Base-by-base conservation (phyloP, 2,329 filamentous ascomycete genomes). In the Incumbomyces lentus region DNA sequence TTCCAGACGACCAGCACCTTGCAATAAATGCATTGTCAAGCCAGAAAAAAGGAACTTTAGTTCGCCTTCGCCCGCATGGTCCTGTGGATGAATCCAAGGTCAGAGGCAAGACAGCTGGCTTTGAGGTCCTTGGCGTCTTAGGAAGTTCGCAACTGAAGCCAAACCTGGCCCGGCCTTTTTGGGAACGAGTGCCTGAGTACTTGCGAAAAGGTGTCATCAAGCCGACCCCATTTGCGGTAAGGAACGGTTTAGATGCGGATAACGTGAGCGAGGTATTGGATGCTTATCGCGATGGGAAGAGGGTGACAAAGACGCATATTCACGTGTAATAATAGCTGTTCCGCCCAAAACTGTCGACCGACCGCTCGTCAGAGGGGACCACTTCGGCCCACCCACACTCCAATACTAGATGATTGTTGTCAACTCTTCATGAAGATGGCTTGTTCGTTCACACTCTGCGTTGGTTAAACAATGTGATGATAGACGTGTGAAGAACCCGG, bases 221-320 rank as follows among this genome's bases (percentile, higher is more conserved):
- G 49, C 58, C 63, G 13, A 37, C 56, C 13, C 46, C 40, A 14
- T 67, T 57, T 56, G 55, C 50, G 6, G 58, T 63, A 11, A 57
- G 64, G 22, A 47, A 66, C 32, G 65, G 61, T 0, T 49, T 66
- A 46, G 55, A 59, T 45, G 57, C 55, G 3, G 60, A 56, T 5
- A 60, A 59, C 46, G 61, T 66, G 3, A 68, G 69, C 52, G 54
- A 58, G 40, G 58, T 62, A 7, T 48, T 69, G 42, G 65, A 69
- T 59, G 54, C 52, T 12, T 68, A 68, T 57, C 49, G 59, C 18
- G 61, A 67, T 54, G 62, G 62, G 13, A 61, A 62, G 49, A 35
- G 41, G 34, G 56, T 49, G n/a, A 37, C 55, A 13, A 74, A 58
- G 42, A 48, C 51, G 14, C 49, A 56, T 42, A 43, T 54, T 14